These are phyloP conservation scores for Juncus effusus DNA, from an alignment of 176 grass and related monocot species.

Conservation along the genomic window DNA sequence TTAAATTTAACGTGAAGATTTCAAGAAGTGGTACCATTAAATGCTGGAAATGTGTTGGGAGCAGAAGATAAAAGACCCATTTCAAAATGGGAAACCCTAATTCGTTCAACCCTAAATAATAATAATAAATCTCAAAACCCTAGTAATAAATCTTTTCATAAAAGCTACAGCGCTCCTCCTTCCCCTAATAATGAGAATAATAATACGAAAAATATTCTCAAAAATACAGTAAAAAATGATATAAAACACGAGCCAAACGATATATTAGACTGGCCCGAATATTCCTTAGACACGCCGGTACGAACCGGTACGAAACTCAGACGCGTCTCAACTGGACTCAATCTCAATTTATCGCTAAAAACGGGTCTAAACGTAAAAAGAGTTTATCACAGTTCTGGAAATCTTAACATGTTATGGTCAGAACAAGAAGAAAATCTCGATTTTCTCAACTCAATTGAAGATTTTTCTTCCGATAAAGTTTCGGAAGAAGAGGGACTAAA, in stretches of 20 bases:
- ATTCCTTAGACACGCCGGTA: conserved; percentile 36
- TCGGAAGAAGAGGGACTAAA: conserved; percentile 38
- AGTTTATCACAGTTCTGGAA: conserved; percentile 54
- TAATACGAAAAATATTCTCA: not conserved
- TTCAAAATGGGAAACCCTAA: conserved; percentile 54
- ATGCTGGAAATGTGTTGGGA: conserved; percentile 58
- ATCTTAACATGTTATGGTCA: conserved; percentile 58
- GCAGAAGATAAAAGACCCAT: conserved; percentile 54
- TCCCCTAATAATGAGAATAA: conserved; percentile 32
- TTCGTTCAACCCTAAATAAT: conserved; percentile 50
- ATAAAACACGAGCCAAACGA: not conserved
- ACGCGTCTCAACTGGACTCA: conserved; percentile 32
- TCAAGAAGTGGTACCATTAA: conserved; percentile 68
- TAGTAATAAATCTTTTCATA: conserved; percentile 30
- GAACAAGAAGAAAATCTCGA: conserved; percentile 54
- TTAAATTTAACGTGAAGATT: conserved; percentile 33
- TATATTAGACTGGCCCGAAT: conserved; percentile 55
- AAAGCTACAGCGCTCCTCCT: conserved; percentile 56
- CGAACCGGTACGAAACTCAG: conserved; percentile 38
- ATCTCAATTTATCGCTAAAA: conserved; percentile 27
- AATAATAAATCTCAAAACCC: conserved; percentile 30
- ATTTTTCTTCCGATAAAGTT: conserved; percentile 29
- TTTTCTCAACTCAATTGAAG: conserved; percentile 40
- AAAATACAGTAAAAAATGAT: conserved; percentile 4
- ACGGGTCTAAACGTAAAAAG: conserved; percentile 34